Evolutionary conservation across 441 rosid species (phyloP), one percentile per base, ranked within the genome.

Genomic region (Aleurites moluccanus): DNA sequence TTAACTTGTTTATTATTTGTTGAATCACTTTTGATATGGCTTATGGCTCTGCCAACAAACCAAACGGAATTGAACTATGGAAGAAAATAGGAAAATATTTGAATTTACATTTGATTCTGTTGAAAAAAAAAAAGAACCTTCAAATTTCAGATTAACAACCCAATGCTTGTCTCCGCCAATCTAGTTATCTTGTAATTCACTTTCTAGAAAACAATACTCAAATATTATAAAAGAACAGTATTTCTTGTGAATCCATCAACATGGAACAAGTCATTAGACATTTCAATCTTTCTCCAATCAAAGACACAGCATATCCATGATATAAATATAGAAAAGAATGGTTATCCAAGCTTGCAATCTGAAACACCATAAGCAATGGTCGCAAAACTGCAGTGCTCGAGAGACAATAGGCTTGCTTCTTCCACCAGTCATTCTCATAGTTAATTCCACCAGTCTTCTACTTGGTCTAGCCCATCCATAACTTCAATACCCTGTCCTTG

Each of bases 401-500:
- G 64, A 60, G 35, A 60, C 25, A 63, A 63, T 18, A 35, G 67
- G 57, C 23, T 50, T 8, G 60, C 5, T 28, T 30, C 72, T 30
- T 35, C 53, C 35, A 27, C 10, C 25, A 44, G 59, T 21, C 55
- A 10, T 42, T 45, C 66, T 27, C 38, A 10, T 44, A 8, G 40
- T 35, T 35, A 16, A 35, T 53, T 5, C 49, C 10, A 10, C 23
- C 53, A 52, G 18, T 18, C 49, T 72, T 66, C 35, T 30, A 16
- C 62, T 38, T 50, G 52, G 49, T 55, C 75, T 82, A 95, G 6
- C 97, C 97, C 91, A 93, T 91, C 97, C 99, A 96, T 61, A 96
- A 83, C 85, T 96, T 93, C 88, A 94, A 76, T 23, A 90, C 96
- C 87, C 82, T 85, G 69, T 96, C 98, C 78, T 89, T 94, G 57